Evolutionary conservation across 2,329 filamentous ascomycete genomes (phyloP), one percentile per base, ranked within the genome.

Genomic region (Venturia carpophila): DNA sequence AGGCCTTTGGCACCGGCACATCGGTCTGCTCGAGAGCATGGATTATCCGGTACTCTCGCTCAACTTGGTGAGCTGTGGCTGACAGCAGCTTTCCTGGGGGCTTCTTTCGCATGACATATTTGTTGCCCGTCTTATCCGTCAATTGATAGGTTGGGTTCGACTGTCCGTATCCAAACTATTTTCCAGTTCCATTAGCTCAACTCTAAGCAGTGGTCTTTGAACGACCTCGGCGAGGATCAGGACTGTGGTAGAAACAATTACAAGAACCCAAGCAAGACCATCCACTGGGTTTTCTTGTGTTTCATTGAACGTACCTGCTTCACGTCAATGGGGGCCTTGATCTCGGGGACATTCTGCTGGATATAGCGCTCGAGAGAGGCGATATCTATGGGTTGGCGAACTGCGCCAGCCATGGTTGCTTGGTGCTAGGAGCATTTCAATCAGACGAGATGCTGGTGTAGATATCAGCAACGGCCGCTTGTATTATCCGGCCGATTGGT

Each of bases 91-190:
- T 87, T 68, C 94, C 94, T n/a, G 94, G 93, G 0, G 94, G 94
- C 79, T 97, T 97, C 84, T 99, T 97, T 75, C 94, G 91, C 80
- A 97, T 84, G 42, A 99, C 94, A 78, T 88, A 96, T 73, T 87
- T 86, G 70, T 80, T 76, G 63, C 87, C 85, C 73, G 86, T 82
- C 69, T 85, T 81, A 63, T 87, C 87, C 19, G 87, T 96, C 72
- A 97, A 82, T 72, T 93, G 91, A 79, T 97, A 99, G 2, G 94
- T 99, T 56, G 94, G 94, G 75, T 97, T 99, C 66, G 91, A 96
- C 79, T 97, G 94, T 67, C 94, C 94, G 75, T 95, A 97, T 71
- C 92, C 91, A 75, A 97, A 99, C 90, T 97, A 62, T 34, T 6
- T 6, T 3, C 19, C 37, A 30, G 17, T 52, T 17, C 37, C 42